A percentile compares a stretch with the other conserved stretches of the same genome.
phyloP scores from a whole-genome alignment of 495 filamentous ascomycete genomes.

The Thermothielavioides terrestris region DNA sequence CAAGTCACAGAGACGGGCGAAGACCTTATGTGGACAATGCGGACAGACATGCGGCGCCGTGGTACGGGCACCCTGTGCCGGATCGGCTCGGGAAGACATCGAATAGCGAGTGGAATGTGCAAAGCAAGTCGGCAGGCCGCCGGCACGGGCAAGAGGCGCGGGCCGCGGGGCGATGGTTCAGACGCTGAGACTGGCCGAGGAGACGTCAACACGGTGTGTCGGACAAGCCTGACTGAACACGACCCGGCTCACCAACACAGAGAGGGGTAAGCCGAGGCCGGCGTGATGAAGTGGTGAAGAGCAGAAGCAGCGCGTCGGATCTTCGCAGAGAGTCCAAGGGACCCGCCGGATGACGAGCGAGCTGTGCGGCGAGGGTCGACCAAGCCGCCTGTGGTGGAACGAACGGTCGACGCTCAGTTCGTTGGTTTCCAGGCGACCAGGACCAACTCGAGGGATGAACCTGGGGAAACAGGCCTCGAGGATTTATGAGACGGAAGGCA shows the following conservation, averaged over 20 bases:
- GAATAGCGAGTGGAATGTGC: conserved; percentile 1
- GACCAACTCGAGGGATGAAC: conserved; percentile 3
- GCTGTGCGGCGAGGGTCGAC: neutral
- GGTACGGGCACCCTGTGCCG: neutral
- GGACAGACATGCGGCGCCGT: conserved; percentile 18
- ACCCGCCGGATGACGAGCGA: neutral
- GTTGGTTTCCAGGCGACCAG: conserved; percentile 7
- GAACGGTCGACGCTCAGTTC: conserved; percentile 8
- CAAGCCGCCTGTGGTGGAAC: neutral
- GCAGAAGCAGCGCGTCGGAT: neutral
- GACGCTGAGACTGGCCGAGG: neutral
- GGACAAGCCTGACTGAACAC: too few species aligned
- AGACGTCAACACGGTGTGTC: too few species aligned
- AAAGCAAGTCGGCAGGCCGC: neutral
- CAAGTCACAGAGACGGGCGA: conserved; percentile 81
- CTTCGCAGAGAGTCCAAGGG: neutral
- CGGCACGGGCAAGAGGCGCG: too few species aligned
- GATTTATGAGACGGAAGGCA: conserved; percentile 2
- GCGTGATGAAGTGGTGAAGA: neutral
- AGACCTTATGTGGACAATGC: conserved; percentile 70
- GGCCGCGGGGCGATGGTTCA: neutral
- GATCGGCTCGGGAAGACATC: conserved; percentile 15
- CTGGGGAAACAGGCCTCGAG: conserved; percentile 3
- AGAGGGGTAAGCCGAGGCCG: neutral
- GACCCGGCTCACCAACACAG: too few species aligned